Conservation (phyloP, 2,329 filamentous ascomycete species). For the Blastomyces gilchristii region DNA sequence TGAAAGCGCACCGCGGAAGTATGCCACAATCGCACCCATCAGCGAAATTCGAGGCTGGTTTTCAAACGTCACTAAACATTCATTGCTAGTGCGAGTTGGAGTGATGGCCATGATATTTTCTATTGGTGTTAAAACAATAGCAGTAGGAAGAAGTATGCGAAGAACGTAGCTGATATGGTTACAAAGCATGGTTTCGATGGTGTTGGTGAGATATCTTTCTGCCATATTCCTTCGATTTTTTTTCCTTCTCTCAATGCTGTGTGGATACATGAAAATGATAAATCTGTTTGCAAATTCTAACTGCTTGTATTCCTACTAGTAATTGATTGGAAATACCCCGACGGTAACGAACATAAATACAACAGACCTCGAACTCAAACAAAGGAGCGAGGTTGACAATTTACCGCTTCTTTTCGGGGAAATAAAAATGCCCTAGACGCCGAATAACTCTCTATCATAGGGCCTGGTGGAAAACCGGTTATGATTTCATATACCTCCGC, state of each 20-base stretch:
- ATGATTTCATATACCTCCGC: slow-evolving; percentile 48
- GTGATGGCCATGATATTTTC: slow-evolving; percentile 51
- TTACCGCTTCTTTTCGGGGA: slow-evolving; percentile 52
- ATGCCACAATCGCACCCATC: slow-evolving; percentile 46
- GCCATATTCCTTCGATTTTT: background rate
- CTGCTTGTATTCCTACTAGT: slow-evolving; percentile 30
- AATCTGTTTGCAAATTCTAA: background rate
- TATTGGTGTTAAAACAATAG: slow-evolving; percentile 42
- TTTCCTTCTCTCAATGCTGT: background rate
- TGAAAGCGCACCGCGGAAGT: slow-evolving; percentile 34
- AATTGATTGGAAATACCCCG: slow-evolving; percentile 56
- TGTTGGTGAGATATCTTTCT: slow-evolving; percentile 34
- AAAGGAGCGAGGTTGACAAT: slow-evolving; percentile 51
- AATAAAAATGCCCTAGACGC: slow-evolving; percentile 54
- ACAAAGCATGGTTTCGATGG: slow-evolving; percentile 53
- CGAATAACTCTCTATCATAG: slow-evolving; percentile 48
- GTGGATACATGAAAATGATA: background rate
- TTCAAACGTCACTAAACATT: slow-evolving; percentile 50
- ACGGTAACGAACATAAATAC: slow-evolving; percentile 43
- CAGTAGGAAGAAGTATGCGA: slow-evolving; percentile 50
- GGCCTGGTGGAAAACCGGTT: slow-evolving; percentile 36
- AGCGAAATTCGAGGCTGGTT: slow-evolving; percentile 45
- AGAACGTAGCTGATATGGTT: slow-evolving; percentile 55
- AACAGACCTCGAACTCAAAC: slow-evolving; percentile 48
- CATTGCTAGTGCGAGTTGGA: slow-evolving; percentile 61